These are phyloP conservation scores for Cinnamomum micranthum DNA, from an alignment of 164 flowering plant species.

Conservation along the genomic window DNA sequence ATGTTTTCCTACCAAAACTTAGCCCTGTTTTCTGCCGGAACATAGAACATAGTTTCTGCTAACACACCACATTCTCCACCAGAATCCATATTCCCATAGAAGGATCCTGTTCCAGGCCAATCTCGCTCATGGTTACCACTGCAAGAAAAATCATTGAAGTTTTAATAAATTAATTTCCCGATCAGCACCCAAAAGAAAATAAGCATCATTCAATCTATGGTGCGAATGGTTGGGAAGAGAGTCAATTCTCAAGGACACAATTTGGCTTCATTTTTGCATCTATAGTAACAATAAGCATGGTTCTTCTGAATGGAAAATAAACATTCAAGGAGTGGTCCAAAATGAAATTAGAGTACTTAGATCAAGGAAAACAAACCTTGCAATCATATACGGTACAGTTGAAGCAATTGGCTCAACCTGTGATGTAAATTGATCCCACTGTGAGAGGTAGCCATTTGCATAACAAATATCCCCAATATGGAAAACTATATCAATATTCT, in stretches of 20 bases:
- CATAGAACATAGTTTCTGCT: conserved; percentile 44
- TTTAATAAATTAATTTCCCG: background rate
- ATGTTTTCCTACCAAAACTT: conserved; percentile 33
- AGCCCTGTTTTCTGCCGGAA: conserved; percentile 44
- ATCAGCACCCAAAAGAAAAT: background rate
- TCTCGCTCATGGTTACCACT: conserved; percentile 54
- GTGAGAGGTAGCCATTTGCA: conserved; percentile 49
- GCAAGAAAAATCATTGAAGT: conserved; percentile 3
- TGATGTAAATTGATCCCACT: conserved; percentile 50
- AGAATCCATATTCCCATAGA: conserved; percentile 36
- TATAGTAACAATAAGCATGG: too few species aligned
- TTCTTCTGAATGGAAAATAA: too few species aligned
- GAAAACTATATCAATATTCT: conserved; percentile 36
- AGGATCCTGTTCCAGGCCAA: conserved; percentile 45
- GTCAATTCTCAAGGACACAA: too few species aligned
- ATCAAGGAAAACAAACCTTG: conserved; percentile 23
- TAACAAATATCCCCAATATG: conserved; percentile 46
- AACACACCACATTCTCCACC: conserved; percentile 51
- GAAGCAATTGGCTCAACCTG: conserved; percentile 49
- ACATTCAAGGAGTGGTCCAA: too few species aligned
- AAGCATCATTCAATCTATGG: too few species aligned
- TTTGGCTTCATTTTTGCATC: too few species aligned
- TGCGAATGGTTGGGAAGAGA: too few species aligned
- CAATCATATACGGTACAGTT: conserved; percentile 41
- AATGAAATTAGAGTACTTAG: background rate